Evolutionary conservation across 2,329 filamentous ascomycete genomes (phyloP).

Genomic region (Rhynchosporium agropyri): DNA sequence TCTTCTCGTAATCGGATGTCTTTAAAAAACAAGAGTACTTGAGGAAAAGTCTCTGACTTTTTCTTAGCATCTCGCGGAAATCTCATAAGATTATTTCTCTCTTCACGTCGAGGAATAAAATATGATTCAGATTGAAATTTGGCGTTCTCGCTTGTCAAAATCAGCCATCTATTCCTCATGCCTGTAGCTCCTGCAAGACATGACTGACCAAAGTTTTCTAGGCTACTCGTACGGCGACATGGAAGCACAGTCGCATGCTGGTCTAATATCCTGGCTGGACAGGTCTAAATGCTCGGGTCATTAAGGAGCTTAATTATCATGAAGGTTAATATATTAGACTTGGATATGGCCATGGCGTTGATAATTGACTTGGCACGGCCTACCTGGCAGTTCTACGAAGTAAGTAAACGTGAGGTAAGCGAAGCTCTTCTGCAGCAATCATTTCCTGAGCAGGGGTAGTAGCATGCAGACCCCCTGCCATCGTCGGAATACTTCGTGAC

Average conservation of each 20-base stretch:
- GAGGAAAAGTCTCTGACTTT: too few relatives aligned
- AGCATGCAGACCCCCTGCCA: slow-evolving; percentile 7
- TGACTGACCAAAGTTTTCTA: slow-evolving; percentile 20
- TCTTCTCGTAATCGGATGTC: too few relatives aligned
- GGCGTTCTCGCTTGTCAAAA: too few relatives aligned
- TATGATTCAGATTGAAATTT: too few relatives aligned
- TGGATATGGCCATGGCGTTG: slow-evolving; percentile 14
- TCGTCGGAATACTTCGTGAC: not conserved
- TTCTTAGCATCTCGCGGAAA: too few relatives aligned
- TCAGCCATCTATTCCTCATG: not conserved
- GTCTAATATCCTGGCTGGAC: slow-evolving; percentile 17
- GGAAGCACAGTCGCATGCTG: slow-evolving; percentile 15
- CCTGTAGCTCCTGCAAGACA: slow-evolving; percentile 30
- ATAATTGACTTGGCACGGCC: not conserved
- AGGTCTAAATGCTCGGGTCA: slow-evolving; percentile 13
- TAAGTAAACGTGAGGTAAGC: slow-evolving; percentile 5
- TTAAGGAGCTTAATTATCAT: slow-evolving; percentile 1
- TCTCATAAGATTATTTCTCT: too few relatives aligned
- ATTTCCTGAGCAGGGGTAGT: not conserved
- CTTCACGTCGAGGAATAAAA: too few relatives aligned
- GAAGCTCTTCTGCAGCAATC: slow-evolving; percentile 2
- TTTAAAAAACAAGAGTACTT: too few relatives aligned
- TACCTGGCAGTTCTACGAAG: slow-evolving; percentile 10
- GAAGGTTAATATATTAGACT: slow-evolving; percentile 17
- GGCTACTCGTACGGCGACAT: slow-evolving; percentile 15